Conservation (phyloP, 768 basidiomycete species). For the Terana coerulea region DNA sequence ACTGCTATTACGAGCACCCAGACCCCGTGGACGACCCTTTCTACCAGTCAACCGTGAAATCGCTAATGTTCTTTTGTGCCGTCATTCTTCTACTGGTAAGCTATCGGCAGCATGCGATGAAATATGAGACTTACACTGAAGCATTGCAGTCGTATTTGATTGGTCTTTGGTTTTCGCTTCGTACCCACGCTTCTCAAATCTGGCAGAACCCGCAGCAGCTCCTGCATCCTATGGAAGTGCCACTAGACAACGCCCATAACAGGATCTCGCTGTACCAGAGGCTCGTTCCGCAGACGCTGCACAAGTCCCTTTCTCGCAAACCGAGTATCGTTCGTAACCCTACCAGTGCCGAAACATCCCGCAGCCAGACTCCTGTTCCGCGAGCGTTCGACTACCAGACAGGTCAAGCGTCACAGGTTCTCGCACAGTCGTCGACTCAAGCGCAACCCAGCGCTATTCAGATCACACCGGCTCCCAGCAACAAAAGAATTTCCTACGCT, state of each 20-base stretch:
- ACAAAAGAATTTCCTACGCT: conserved; percentile 51
- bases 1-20: conserved; percentile 93
- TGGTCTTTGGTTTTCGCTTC: conserved; percentile 97
- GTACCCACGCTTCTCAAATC: conserved; percentile 96
- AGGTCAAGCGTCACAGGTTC: neutral
- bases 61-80: conserved; percentile 95
- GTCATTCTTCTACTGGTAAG: conserved; percentile 84
- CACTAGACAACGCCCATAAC: conserved; percentile 35
- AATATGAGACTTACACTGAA: conserved; percentile 7
- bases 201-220: conserved; percentile 97
- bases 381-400: conserved; percentile 5
- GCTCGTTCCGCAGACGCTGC: conserved; percentile 35
- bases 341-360: conserved; percentile 28
- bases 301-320: conserved; percentile 38
- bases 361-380: conserved; percentile 33
- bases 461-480: neutral
- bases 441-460: neutral
- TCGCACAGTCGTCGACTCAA: neutral
- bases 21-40: conserved; percentile 93
- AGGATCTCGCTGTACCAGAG: conserved; percentile 68
- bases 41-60: conserved; percentile 93
- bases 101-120: conserved; percentile 20
- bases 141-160: conserved; percentile 87
- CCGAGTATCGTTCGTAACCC: conserved; percentile 36
- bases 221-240: conserved; percentile 61